Evolutionary conservation across 1,139 yeast species (phyloP).

Genomic region (Kazachstania sp.): DNA sequence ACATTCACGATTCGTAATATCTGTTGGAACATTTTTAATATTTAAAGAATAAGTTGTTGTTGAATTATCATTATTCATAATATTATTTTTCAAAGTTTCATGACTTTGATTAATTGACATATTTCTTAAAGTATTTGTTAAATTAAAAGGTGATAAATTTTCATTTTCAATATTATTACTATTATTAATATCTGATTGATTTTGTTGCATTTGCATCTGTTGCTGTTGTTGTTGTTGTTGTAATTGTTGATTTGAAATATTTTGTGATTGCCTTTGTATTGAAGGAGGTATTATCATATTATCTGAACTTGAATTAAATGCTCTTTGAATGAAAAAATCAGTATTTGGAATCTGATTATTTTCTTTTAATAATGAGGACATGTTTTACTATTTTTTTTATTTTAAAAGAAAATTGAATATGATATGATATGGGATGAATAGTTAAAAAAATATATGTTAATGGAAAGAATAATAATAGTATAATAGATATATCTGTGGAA

Average conservation of each 20-base stretch:
- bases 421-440: neutral
- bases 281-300: constrained; percentile 2
- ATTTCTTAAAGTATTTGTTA: constrained; percentile 18
- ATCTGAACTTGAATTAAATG: constrained; percentile 5
- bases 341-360: constrained; percentile 1
- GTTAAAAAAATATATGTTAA: neutral
- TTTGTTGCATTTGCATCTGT: neutral
- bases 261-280: neutral
- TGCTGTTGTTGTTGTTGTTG: neutral
- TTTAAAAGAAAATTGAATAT: neutral
- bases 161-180: neutral
- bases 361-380: constrained; percentile 4
- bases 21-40: constrained; percentile 57
- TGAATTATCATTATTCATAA: constrained; percentile 1
- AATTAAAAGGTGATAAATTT: constrained; percentile 7
- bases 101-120: constrained; percentile 9
- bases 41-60: constrained; percentile 18
- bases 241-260: neutral
- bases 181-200: neutral
- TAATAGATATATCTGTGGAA: too few species aligned
- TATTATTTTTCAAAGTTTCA: neutral
- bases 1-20: constrained; percentile 67
- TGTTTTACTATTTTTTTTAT: neutral
- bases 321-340: constrained; percentile 4
- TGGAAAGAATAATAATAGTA: too few species aligned